Evolutionary conservation across 805 yeast genomes (phyloP).

Genomic region (Isabelozyma rhagii): DNA sequence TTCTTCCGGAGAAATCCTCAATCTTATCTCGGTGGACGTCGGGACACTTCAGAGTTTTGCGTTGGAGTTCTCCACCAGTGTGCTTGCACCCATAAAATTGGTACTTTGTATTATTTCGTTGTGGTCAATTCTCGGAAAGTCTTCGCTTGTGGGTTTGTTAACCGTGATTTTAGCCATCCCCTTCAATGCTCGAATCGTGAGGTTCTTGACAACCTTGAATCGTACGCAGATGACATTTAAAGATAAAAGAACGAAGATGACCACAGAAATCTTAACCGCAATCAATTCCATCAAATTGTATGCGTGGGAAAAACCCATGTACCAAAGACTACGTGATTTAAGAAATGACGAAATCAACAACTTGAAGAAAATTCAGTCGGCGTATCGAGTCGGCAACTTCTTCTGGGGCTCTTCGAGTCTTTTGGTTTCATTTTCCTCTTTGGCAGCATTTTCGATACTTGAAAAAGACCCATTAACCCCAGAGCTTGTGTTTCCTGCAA

Average conservation of each 20-base stretch:
- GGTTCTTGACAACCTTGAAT: conserved; percentile 38
- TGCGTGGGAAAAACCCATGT: conserved; percentile 69
- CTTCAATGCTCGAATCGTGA: conserved; percentile 47
- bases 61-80: conserved; percentile 49
- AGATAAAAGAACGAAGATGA: conserved; percentile 56
- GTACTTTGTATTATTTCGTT: conserved; percentile 52
- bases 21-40: conserved; percentile 76
- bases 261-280: conserved; percentile 57
- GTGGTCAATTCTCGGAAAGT: conserved; percentile 53
- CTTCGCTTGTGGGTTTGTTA: conserved; percentile 56
- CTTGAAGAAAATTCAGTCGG: conserved; percentile 45
- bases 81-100: conserved; percentile 59
- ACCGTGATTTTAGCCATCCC: conserved; percentile 58
- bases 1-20: conserved; percentile 77
- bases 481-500: conserved; percentile 67
- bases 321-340: conserved; percentile 45
- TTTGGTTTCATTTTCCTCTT: conserved; percentile 59
- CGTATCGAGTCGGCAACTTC: conserved; percentile 44
- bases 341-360: conserved; percentile 61
- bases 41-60: conserved; percentile 57
- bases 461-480: conserved; percentile 55
- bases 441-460: conserved; percentile 49
- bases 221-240: conserved; percentile 59
- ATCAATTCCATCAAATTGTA: conserved; percentile 65
- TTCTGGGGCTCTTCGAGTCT: conserved; percentile 67